Evolutionary conservation across 1,284 basidiomycete species (phyloP).

Genomic region (Thecaphora thlaspeos): DNA sequence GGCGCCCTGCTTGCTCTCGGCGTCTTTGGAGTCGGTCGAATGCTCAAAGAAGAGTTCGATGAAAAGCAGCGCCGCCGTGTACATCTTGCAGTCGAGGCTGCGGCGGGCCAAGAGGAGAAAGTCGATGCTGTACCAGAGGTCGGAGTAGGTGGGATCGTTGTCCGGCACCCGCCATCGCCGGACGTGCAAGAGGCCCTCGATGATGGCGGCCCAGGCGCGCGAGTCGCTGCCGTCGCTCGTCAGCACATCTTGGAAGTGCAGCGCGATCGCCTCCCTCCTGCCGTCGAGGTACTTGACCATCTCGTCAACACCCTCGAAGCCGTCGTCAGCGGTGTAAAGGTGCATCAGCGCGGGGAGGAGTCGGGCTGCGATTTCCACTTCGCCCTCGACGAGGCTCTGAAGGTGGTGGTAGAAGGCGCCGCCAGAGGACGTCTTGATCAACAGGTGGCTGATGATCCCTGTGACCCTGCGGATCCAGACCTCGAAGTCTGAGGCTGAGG

Average conservation of each 20-base stretch:
- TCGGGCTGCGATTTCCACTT: slow-evolving; percentile 67
- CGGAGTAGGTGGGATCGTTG: slow-evolving; percentile 61
- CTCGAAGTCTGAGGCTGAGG: slow-evolving; percentile 61
- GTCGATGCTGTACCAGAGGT: slow-evolving; percentile 82
- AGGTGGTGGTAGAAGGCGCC: slow-evolving; percentile 72
- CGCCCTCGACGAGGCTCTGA: slow-evolving; percentile 64
- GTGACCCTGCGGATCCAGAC: slow-evolving; percentile 71
- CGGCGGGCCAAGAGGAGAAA: slow-evolving; percentile 71
- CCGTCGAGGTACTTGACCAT: neutral
- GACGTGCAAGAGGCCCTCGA: slow-evolving; percentile 78
- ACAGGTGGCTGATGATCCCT: slow-evolving; percentile 66
- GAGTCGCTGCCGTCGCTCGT: slow-evolving; percentile 60
- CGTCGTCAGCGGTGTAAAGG: slow-evolving; percentile 14
- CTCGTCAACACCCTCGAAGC: neutral
- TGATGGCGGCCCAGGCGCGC: slow-evolving; percentile 67
- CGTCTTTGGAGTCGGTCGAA: slow-evolving; percentile 31
- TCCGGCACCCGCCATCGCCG: slow-evolving; percentile 66
- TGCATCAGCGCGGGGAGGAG: slow-evolving; percentile 76
- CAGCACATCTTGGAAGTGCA: slow-evolving; percentile 61
- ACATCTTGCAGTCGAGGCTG: slow-evolving; percentile 76
- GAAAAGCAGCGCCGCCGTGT: slow-evolving; percentile 84
- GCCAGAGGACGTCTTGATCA: slow-evolving; percentile 60
- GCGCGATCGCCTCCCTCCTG: slow-evolving; percentile 33
- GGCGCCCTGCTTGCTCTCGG: slow-evolving; percentile 2
- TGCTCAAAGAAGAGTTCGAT: slow-evolving; percentile 76